phyloP scores from a whole-genome alignment of 306 rosid species.

The Fragaria nilgerrensis region DNA sequence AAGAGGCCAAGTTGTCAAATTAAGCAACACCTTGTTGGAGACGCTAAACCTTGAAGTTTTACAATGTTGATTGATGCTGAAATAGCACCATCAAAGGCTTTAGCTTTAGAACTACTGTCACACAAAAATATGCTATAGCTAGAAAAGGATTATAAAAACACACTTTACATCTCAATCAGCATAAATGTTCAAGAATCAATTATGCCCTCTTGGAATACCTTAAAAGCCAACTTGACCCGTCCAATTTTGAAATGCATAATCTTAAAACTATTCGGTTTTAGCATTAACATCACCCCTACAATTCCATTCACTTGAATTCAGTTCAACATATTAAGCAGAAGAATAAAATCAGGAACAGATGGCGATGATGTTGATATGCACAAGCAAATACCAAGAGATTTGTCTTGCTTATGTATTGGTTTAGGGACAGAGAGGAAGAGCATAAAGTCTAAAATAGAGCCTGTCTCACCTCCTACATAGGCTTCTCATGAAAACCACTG shows the following conservation, averaged over 20 bases:
- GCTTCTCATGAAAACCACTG: slow-evolving; percentile 52
- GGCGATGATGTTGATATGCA: background rate
- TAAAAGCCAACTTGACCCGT: slow-evolving; percentile 24
- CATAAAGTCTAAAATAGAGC: slow-evolving; percentile 26
- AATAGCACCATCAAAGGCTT: slow-evolving; percentile 2
- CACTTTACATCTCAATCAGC: slow-evolving; percentile 13
- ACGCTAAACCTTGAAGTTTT: background rate
- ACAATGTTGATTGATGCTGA: slow-evolving; percentile 6
- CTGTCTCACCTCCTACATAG: slow-evolving; percentile 31
- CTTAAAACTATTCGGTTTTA: background rate
- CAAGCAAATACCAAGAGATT: background rate
- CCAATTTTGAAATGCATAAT: slow-evolving; percentile 7
- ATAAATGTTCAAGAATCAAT: slow-evolving; percentile 18
- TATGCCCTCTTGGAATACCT: slow-evolving; percentile 15
- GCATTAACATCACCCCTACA: background rate
- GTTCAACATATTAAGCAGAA: background rate
- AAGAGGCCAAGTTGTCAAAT: background rate
- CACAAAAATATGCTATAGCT: background rate
- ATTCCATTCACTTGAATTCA: slow-evolving; percentile 5
- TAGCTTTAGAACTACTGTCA: background rate
- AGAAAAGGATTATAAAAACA: background rate
- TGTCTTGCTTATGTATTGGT: background rate
- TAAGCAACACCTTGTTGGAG: background rate
- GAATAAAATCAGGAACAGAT: background rate
- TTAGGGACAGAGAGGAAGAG: slow-evolving; percentile 34